phyloP scores from a whole-genome alignment of 768 basidiomycete species.

The Steccherinum ochraceum region DNA sequence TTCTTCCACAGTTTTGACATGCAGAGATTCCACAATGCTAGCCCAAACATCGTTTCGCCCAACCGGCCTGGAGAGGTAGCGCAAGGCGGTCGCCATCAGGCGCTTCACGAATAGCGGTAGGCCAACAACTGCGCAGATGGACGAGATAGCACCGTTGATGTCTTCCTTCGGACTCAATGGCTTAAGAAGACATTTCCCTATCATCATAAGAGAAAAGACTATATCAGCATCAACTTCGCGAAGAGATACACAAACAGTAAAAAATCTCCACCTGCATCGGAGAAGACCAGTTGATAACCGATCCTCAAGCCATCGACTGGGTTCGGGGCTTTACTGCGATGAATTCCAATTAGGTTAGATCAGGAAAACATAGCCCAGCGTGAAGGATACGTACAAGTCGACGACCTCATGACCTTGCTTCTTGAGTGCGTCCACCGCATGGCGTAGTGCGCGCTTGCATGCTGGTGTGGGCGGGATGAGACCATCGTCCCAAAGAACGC shows the following conservation, averaged over 20 bases:
- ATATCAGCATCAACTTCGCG: background rate
- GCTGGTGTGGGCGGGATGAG: slow-evolving; percentile 34
- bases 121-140: slow-evolving; percentile 10
- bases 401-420: slow-evolving; percentile 35
- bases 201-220: background rate
- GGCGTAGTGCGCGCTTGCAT: slow-evolving; percentile 30
- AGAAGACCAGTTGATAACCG: slow-evolving; percentile 21
- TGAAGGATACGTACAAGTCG: slow-evolving; percentile 26
- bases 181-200: slow-evolving; percentile 9
- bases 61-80: slow-evolving; percentile 18
- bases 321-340: slow-evolving; percentile 20
- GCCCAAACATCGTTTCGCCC: slow-evolving; percentile 24
- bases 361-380: background rate
- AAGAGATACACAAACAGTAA: background rate
- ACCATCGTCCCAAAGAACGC: slow-evolving; percentile 36
- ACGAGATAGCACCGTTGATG: slow-evolving; percentile 15
- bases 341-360: background rate
- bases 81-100: slow-evolving; percentile 16
- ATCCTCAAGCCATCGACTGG: slow-evolving; percentile 23
- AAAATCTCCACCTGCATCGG: slow-evolving; percentile 21
- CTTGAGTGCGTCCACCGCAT: slow-evolving; percentile 26
- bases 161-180: slow-evolving; percentile 14
- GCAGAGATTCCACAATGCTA: slow-evolving; percentile 15
- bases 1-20: slow-evolving; percentile 14
- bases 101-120: slow-evolving; percentile 22